These are phyloP conservation scores for Pyrrhoderma noxium DNA, from an alignment of 1,284 basidiomycete genomes.

Conservation along the genomic window DNA sequence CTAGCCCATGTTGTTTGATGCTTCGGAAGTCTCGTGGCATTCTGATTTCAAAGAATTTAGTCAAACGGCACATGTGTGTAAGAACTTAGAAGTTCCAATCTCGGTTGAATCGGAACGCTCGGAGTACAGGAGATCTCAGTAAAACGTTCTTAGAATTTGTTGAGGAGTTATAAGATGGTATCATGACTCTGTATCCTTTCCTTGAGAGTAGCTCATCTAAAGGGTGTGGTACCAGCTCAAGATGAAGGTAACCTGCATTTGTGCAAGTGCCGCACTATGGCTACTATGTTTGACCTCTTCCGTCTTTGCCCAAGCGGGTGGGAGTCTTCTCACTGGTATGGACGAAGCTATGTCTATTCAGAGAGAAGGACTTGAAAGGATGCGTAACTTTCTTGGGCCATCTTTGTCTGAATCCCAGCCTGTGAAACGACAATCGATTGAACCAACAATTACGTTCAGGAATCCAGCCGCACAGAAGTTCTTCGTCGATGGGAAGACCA, in stretches of 20 bases:
- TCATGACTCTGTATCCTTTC: too few relatives aligned
- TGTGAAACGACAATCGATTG: slow-evolving; percentile 6
- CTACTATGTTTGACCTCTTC: neutral
- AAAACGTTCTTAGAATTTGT: too few relatives aligned
- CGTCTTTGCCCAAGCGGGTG: slow-evolving; percentile 7
- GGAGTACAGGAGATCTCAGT: too few relatives aligned
- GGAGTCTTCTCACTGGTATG: slow-evolving; percentile 25
- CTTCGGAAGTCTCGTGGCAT: too few relatives aligned
- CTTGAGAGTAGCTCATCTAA: neutral
- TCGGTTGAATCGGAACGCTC: too few relatives aligned
- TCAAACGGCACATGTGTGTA: too few relatives aligned
- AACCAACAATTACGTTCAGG: slow-evolving; percentile 26
- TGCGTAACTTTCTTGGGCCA: slow-evolving; percentile 38
- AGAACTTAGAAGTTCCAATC: too few relatives aligned
- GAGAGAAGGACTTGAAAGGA: slow-evolving; percentile 38
- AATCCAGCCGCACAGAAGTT: slow-evolving; percentile 29
- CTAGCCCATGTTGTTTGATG: too few relatives aligned
- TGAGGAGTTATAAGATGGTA: neutral
- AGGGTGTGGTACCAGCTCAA: too few relatives aligned
- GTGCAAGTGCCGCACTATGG: slow-evolving; percentile 1
- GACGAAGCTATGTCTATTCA: slow-evolving; percentile 41
- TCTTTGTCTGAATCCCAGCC: slow-evolving; percentile 17
- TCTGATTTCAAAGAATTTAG: too few relatives aligned
- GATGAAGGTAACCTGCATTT: slow-evolving; percentile 1
- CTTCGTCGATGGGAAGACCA: slow-evolving; percentile 28